These are phyloP conservation scores for Leishmania tarentolae DNA, from an alignment of 208 protist species.

Conservation along the genomic window DNA sequence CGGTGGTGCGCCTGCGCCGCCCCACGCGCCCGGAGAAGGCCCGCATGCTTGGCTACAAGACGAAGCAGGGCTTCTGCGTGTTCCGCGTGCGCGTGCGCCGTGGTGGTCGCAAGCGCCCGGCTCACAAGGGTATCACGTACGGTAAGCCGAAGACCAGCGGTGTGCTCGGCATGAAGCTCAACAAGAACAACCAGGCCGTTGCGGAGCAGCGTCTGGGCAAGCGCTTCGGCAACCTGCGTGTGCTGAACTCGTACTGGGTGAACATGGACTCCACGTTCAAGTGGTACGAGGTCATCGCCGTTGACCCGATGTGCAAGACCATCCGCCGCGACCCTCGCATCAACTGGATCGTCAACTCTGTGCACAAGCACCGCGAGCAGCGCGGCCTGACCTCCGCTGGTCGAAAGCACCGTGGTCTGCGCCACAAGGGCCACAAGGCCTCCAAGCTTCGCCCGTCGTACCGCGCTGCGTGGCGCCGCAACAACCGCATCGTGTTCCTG, in stretches of 20 bases:
- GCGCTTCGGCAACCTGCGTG: conserved; percentile 95
- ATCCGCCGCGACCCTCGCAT: conserved; percentile 98
- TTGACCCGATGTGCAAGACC: conserved; percentile 98
- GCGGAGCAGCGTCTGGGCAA: conserved; percentile 98
- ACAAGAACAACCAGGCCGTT: conserved; percentile 94
- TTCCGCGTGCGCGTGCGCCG: conserved; percentile 99
- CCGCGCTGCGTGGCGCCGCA: conserved; percentile 97
- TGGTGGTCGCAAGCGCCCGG: conserved; percentile 98
- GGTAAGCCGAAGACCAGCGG: conserved; percentile 99
- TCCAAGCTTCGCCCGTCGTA: conserved; percentile 96
- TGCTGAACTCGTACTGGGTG: conserved; percentile 99
- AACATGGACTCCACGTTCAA: conserved; percentile 97
- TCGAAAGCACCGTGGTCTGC: conserved; percentile 95
- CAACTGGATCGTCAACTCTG: conserved; percentile 99
- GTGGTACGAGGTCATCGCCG: conserved; percentile 99
- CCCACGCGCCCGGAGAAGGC: conserved; percentile 99
- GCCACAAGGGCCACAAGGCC: conserved; percentile 94
- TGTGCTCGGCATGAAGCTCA: conserved; percentile 97
- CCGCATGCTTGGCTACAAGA: conserved; percentile 99
- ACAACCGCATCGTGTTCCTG: conserved; percentile 97
- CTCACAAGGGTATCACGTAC: conserved; percentile 97
- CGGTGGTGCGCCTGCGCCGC: conserved; percentile 91
- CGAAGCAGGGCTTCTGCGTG: conserved; percentile 99
- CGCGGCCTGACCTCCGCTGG: conserved; percentile 99
- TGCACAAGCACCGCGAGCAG: conserved; percentile 98